Evolutionary conservation across 495 filamentous ascomycete genomes (phyloP), one percentile per base, ranked within the genome.

Genomic region (Annulohypoxylon moriforme): DNA sequence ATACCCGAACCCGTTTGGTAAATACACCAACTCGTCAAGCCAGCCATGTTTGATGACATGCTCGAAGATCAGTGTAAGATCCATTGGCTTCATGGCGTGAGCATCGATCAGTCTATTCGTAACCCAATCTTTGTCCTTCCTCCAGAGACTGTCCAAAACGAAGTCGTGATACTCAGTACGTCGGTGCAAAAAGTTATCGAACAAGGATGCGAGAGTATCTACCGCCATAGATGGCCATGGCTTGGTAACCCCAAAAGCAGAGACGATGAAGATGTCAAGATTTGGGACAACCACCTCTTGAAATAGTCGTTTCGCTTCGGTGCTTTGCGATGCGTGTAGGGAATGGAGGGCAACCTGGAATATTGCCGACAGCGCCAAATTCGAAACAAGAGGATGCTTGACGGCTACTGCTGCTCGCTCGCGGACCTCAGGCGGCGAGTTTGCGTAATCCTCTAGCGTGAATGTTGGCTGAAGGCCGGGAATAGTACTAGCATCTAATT

Each of bases 121-220:
- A 20, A 98, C 90, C 92, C 93, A 98, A 29, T 88, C 83, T 60
- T 88, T 91, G 74, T 98, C 92, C 69, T 93, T 91, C 69, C 90
- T 90, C 95, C 96, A 98, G 3, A 97, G 82, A 64, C 92, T 92
- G 76, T 96, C 88, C 58, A 98, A 85, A 16, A 96, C 94, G 56
- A 98, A 93, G 61, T 93, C 89, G 75, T 93, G 89, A 14, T 92
- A 89, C 4, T 78, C 73, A 1, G 83, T 80, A 11, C 74, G 77
- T 60, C 81, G 83, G 50, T 79, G 73, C 5, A 88, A 68, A 66
- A 86, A 87, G 8, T 81, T 80, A 16, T 86, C 83, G 40, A 87
- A 87, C 18, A 88, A 73, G 0, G 84, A 85, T 7, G 80, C 80
- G 22, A 87, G 70, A 3, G 86, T 87, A 4, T 88, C 86, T 11